A percentile compares a stretch with the other conserved stretches of the same genome.
Evolutionary conservation across 768 basidiomycete species (phyloP).

Genomic region (Tubosaeta sp.): DNA sequence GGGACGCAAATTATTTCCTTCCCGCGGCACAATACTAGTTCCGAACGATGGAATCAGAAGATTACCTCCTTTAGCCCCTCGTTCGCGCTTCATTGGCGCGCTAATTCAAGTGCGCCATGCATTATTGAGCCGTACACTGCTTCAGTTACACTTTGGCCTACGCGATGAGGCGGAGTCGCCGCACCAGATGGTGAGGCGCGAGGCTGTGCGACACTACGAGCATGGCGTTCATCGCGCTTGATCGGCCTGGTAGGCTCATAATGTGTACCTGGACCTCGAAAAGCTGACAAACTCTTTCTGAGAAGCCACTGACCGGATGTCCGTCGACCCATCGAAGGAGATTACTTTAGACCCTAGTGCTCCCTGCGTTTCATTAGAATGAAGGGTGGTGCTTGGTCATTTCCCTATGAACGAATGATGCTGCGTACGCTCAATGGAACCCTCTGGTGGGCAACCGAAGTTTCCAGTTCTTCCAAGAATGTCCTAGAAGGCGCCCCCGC

Average conservation of each 20-base stretch:
- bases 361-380: constrained; percentile 17
- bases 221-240: constrained; percentile 16
- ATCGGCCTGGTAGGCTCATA: constrained; percentile 12
- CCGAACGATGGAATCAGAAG: constrained; percentile 15
- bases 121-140: constrained; percentile 6
- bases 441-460: constrained; percentile 5
- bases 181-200: constrained; percentile 7
- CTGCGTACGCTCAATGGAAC: constrained; percentile 8
- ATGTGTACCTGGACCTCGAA: constrained; percentile 1
- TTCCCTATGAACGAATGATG: constrained; percentile 8
- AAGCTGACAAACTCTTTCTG: constrained; percentile 22
- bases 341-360: constrained; percentile 21
- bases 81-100: constrained; percentile 1
- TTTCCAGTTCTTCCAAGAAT: constrained; percentile 12
- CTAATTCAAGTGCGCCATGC: constrained; percentile 1
- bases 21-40: constrained; percentile 3
- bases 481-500: constrained; percentile 5
- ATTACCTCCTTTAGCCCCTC: constrained; percentile 1
- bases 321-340: constrained; percentile 16
- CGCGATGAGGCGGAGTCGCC: constrained; percentile 1
- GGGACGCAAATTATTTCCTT: constrained; percentile 3
- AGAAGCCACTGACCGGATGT: constrained; percentile 12
- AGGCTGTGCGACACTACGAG: constrained; percentile 12
- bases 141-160: constrained; percentile 7
- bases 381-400: constrained; percentile 14